Evolutionary conservation across 2,329 filamentous ascomycete species (phyloP), one percentile per base, ranked within the genome.

Genomic region (Delphinella strobiligena): DNA sequence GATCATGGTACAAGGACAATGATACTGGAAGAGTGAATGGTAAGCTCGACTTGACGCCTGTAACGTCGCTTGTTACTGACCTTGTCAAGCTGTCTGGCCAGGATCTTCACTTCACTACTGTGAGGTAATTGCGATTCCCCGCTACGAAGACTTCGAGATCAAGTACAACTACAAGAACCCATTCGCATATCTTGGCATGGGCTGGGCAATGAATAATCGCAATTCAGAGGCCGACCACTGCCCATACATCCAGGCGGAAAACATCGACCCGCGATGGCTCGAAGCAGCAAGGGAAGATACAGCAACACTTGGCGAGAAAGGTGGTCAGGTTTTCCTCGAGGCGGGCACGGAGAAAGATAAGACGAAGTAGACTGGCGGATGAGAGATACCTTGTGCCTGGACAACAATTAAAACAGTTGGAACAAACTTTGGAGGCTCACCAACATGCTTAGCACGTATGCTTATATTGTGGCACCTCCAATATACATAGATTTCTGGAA

Each of bases 61-160:
- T 24, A 34, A 14, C 15, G 8, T 39, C 17, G n/a, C 3, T 10
- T 18, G 9, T 22, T 9, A 1, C 14, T 7, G 15, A 5, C 10
- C 2, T 15, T 10, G 14, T 31, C 58, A 54, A 52, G 64, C 67
- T 3, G 55, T 73, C 1, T 73, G 63, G 62, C 69, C 70, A 0
- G 71, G 69, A 3, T 64, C 60, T 3, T 66, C 62, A 0, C 59
- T 72, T 31, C 68, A 72, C 39, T 72, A 71, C 43, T 55, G 51
- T 35, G 51, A 63, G 40, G 51, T 62, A 8, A 61, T 66, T 14
- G 44, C 50, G 30, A 47, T 42, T 1, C 61, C 61, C 0, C 56
- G 64, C 7, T 66, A 60, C 40, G 63, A 67, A 37, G 63, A 67
- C 45, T 64, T 65, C 35, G 54, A 63, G 0, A 64, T 67, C 36